Conservation (phyloP, 164 flowering plant species). For the Pachysandra terminalis region DNA sequence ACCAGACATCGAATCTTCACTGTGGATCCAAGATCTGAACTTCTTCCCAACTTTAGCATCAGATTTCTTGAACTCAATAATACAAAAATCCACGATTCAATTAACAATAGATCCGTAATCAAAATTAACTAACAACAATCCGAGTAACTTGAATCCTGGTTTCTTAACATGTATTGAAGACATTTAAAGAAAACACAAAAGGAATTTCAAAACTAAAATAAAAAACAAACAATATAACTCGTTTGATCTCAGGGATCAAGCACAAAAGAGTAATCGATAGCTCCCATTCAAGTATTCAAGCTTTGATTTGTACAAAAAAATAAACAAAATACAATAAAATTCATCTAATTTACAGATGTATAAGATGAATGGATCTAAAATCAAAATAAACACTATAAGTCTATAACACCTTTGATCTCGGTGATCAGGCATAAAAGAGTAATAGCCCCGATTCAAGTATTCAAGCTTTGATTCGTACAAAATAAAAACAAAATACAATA, state of each 20-base stretch:
- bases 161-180: no score
- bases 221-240: no score
- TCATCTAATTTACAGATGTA: background rate
- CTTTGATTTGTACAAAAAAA: no score
- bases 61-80: background rate
- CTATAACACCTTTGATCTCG: background rate
- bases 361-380: background rate
- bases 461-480: no score
- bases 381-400: no score
- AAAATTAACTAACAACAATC: no score
- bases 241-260: background rate
- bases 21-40: conserved; percentile 1
- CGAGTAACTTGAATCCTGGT: no score
- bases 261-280: background rate
- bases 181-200: no score
- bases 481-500: no score
- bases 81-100: background rate
- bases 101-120: conserved; percentile 3
- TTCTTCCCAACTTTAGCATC: background rate
- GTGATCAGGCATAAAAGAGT: background rate
- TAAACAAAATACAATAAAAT: no score
- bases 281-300: background rate
- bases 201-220: no score
- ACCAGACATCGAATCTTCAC: background rate
- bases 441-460: background rate